Evolutionary conservation across 768 basidiomycete species (phyloP), one percentile per base, ranked within the genome.

Genomic region (Ephemerocybe angulata): DNA sequence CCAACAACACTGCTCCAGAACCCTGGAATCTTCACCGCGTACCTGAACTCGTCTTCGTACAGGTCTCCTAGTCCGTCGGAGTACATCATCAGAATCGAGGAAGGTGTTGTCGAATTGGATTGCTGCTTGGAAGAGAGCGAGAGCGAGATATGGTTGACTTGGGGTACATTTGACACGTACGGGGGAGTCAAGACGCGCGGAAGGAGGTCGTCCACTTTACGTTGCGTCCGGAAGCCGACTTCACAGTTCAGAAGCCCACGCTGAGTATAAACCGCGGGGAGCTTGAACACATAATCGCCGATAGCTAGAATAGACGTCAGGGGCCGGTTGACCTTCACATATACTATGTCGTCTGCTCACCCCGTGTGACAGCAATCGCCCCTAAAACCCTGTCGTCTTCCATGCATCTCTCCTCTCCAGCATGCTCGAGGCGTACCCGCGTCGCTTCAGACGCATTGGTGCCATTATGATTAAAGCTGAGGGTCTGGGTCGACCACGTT

Each of bases 361-460:
- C 79, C 67, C 82, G 69, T 41, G 82, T 84, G 15, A 83, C 80
- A 17, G 81, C 82, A 44, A 83, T 76, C 1, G 77, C 75, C 22
- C 82, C 81, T 6, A 83, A 69, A 12, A 83, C 79, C 42, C 82
- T 72, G 48, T 77, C 65, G 21, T 73, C 65, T 33, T 74, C 48
- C 5, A 83, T 61, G 46, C 72, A 75, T 53, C 78, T 77, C 0
- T 58, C 31, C 60, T 79, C 80, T 22, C 69, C 74, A 15, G 80
- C 80, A 60, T 84, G 82, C 50, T 79, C 79, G 22, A 56, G 56
- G 38, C 62, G 64, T 27, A 83, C 65, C 21, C 72, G 70, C 13
- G 66, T 65, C 0, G 67, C 73, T 61, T 84, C 82, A 2, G 51
- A 62, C 21, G 60, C 29, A 46, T 81, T 72, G 7, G 62, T 57